Evolutionary conservation across 2,329 filamentous ascomycete species (phyloP).

Genomic region (Colletotrichum paranaense): DNA sequence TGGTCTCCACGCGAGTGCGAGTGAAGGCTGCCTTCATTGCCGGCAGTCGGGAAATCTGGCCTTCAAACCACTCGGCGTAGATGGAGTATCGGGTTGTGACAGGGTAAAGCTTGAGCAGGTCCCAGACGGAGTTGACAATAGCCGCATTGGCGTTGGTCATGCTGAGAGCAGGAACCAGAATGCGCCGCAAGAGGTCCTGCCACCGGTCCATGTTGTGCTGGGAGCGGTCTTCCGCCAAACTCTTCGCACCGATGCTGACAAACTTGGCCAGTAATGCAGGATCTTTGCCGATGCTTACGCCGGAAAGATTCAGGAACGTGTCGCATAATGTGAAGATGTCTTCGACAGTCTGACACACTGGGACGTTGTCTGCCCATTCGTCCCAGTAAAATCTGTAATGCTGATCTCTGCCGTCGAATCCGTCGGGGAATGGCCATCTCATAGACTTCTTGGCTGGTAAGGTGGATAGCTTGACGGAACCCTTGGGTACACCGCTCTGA

Average conservation of each 20-base stretch:
- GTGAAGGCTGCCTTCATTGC: slow-evolving; percentile 84
- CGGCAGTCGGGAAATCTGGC: slow-evolving; percentile 79
- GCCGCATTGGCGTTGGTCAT: slow-evolving; percentile 87
- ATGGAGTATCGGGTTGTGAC: slow-evolving; percentile 83
- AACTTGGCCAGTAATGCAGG: slow-evolving; percentile 82
- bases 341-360: slow-evolving; percentile 88
- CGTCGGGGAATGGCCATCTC: slow-evolving; percentile 87
- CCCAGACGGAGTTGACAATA: slow-evolving; percentile 87
- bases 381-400: slow-evolving; percentile 97
- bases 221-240: slow-evolving; percentile 76
- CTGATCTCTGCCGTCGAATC: slow-evolving; percentile 76
- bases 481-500: slow-evolving; percentile 76
- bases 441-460: slow-evolving; percentile 74
- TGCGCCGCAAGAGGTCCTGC: slow-evolving; percentile 84
- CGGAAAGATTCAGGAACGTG: slow-evolving; percentile 86
- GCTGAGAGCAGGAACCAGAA: slow-evolving; percentile 90
- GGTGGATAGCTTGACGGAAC: slow-evolving; percentile 71
- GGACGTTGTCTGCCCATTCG: slow-evolving; percentile 94
- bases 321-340: slow-evolving; percentile 90
- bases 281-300: slow-evolving; percentile 90
- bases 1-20: slow-evolving; percentile 80
- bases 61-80: slow-evolving; percentile 93
- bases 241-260: slow-evolving; percentile 84
- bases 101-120: slow-evolving; percentile 82
- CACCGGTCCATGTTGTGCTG: slow-evolving; percentile 79